A percentile compares a stretch with the other conserved stretches of the same genome.
Conservation (phyloP, 192 early-diverging fungal species). For the Linnemannia exigua region DNA sequence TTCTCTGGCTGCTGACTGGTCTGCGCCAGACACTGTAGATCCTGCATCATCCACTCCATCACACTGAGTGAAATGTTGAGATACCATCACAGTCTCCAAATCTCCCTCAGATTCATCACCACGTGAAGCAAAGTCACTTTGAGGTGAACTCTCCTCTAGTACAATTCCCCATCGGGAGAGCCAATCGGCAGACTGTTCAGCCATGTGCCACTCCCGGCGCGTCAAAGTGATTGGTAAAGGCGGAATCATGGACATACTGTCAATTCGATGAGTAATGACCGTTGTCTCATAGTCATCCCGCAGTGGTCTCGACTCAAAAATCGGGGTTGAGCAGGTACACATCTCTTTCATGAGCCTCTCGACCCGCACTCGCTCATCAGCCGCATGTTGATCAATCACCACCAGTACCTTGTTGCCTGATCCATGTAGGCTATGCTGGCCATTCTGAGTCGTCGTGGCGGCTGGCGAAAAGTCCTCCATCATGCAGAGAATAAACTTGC, state of each 20-base stretch:
- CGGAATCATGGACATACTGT: conserved; percentile 60
- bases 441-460: background rate
- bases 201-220: conserved; percentile 50
- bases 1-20: background rate
- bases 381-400: conserved; percentile 85
- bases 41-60: background rate
- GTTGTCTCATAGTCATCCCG: background rate
- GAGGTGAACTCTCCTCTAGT: background rate
- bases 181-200: conserved; percentile 23
- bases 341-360: conserved; percentile 66
- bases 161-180: conserved; percentile 67
- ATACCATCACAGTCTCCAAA: conserved; percentile 18
- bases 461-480: conserved; percentile 14
- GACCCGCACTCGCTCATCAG: conserved; percentile 80
- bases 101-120: background rate
- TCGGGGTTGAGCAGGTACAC: conserved; percentile 16
- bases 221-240: conserved; percentile 58
- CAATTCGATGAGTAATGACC: conserved; percentile 23
- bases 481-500: conserved; percentile 73
- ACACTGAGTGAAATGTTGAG: conserved; percentile 32
- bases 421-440: background rate
- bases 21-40: conserved; percentile 19
- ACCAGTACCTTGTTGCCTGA: conserved; percentile 51
- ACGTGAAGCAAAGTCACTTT: background rate
- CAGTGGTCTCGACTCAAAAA: background rate